Conservation (phyloP, 495 filamentous ascomycete species). For the Sordaria brevicollis region DNA sequence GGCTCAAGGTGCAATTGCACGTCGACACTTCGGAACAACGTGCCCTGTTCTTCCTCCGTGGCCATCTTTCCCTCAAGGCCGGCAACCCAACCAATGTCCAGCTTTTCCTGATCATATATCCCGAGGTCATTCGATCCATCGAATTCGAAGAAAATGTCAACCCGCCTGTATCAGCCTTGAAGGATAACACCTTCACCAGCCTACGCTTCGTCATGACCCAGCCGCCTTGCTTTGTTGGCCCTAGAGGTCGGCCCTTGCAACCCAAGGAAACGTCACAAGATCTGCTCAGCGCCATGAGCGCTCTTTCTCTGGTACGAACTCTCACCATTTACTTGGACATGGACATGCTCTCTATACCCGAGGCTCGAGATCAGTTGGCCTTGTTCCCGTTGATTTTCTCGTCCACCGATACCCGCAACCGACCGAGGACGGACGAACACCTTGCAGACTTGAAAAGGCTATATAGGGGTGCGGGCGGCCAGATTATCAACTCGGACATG, state of each 20-base stretch:
- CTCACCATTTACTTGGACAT: not conserved
- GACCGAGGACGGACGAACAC: not conserved
- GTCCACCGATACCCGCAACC: no score
- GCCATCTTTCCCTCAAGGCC: not conserved
- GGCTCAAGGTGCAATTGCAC: no score
- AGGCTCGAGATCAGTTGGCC: not conserved
- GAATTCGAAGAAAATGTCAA: no score
- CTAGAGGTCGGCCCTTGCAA: not conserved
- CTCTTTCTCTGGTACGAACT: no score
- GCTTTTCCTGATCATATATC: not conserved
- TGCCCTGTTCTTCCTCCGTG: not conserved
- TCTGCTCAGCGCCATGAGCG: no score
- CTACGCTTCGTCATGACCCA: not conserved
- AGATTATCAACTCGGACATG: not conserved
- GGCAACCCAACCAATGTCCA: not conserved
- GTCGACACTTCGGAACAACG: not conserved
- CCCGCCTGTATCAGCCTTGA: no score
- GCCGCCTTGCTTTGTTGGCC: not conserved
- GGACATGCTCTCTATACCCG: rapidly evolving
- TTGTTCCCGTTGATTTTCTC: not conserved
- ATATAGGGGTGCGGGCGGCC: rapidly evolving
- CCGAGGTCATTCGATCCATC: not conserved
- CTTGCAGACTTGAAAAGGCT: not conserved
- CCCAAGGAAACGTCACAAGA: not conserved
- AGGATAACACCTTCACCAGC: not conserved